Evolutionary conservation across 1,284 basidiomycete species (phyloP), one percentile per base, ranked within the genome.

Genomic region (Irpex sp.): DNA sequence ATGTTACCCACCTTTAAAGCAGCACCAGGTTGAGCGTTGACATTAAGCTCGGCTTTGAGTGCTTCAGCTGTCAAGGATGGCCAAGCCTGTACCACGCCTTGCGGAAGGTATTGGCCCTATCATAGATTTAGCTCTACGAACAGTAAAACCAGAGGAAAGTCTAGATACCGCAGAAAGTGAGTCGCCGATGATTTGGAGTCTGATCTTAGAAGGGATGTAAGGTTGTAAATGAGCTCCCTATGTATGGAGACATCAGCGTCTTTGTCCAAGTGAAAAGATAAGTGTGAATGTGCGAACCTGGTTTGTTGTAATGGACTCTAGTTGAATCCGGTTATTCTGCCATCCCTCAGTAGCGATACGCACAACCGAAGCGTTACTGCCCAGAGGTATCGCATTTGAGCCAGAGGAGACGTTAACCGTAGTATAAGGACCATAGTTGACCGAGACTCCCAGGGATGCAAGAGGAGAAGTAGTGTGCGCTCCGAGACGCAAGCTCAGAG

Each of bases 141-240:
- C 9, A 47, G 44, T 2, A 3, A 47, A n/a, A 4, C 13, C 1
- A 15, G 31, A 34, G 31, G 31, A 34, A 34, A 34, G 31, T 34
- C 31, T 2, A 68, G 78, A 62, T 68, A 85, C 83, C 31, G 84
- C 81, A 9, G 84, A 85, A 3, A 85, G 72, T 1, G 84, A 85
- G 66, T 86, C 84, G 0, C 85, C 84, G 55, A 87, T 84, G 68
- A 84, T 85, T 64, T 85, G 83, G 66, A 86, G 85, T 0, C 75
- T 72, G 8, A 84, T 71, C 47, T 76, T 76, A 0, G 81, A 81
- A 0, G 81, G 82, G 7, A 67, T 74, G 68, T 85, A 85, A 1
- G 81, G 79, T 4, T 80, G 71, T 0, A 85, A 69, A 11, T 67
- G 64, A 4, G 83, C 83, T 52, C 78, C 83, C 82, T n/a, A n/a